phyloP scores from a whole-genome alignment of 805 yeast genomes.

The Sugiyamaella boreocaroliniensis region DNA sequence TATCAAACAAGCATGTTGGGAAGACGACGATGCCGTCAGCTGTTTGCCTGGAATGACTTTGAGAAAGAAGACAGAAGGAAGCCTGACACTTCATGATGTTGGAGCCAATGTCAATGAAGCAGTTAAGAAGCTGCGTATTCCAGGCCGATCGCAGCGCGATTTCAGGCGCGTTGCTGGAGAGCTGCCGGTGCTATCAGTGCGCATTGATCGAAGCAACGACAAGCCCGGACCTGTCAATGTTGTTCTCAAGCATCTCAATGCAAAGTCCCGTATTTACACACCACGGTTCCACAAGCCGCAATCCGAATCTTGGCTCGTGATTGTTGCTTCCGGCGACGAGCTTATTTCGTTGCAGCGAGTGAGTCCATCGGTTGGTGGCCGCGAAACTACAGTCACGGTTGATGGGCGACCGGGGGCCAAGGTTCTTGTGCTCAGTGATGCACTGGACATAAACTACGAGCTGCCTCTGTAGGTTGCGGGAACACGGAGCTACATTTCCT shows the following conservation, averaged over 20 bases:
- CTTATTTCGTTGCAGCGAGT: constrained; percentile 67
- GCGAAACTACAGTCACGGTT: constrained; percentile 1
- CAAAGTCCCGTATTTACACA: constrained; percentile 41
- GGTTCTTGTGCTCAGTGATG: constrained; percentile 19
- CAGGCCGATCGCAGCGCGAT: constrained; percentile 37
- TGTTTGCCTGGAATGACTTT: constrained; percentile 42
- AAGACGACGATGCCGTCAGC: constrained; percentile 63
- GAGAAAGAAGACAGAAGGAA: constrained; percentile 8
- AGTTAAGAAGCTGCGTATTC: constrained; percentile 37
- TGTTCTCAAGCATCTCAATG: constrained; percentile 47
- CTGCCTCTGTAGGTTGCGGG: neutral
- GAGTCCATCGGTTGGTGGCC: constrained; percentile 8
- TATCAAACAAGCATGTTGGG: constrained; percentile 84
- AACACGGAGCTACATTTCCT: no score
- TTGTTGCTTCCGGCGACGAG: constrained; percentile 46
- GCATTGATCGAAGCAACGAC: constrained; percentile 9
- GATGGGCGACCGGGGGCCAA: constrained; percentile 4
- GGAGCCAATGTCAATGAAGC: constrained; percentile 4
- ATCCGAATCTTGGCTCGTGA: constrained; percentile 87
- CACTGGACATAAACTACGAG: constrained; percentile 16
- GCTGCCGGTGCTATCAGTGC: constrained; percentile 52
- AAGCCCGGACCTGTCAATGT: constrained; percentile 35
- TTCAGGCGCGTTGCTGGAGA: constrained; percentile 49
- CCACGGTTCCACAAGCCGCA: constrained; percentile 86
- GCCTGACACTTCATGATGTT: constrained; percentile 15